Evolutionary conservation across 225 moss, liverwort and hornwort species (phyloP).

Genomic region (Marchantia polymorpha): DNA sequence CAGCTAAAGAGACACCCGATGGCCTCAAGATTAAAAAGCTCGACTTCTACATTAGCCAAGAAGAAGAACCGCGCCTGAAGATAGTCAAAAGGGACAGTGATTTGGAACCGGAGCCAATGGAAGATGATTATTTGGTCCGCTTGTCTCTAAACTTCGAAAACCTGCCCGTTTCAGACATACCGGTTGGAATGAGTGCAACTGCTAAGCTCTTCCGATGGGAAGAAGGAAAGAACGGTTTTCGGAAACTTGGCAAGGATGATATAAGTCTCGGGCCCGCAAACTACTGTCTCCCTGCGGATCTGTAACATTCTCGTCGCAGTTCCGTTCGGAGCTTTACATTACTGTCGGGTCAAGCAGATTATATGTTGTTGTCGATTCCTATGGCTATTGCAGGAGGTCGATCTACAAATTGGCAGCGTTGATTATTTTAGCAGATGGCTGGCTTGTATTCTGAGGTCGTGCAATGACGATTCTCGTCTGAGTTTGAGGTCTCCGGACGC

Average conservation of each 20-base stretch:
- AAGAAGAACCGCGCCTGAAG: slow-evolving; percentile 24
- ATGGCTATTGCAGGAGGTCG: too few species aligned
- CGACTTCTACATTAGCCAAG: slow-evolving; percentile 34
- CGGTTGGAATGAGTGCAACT: slow-evolving; percentile 18
- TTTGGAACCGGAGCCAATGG: slow-evolving; percentile 31
- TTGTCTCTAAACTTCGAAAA: slow-evolving; percentile 20
- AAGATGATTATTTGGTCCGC: slow-evolving; percentile 30
- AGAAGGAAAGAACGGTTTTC: slow-evolving; percentile 20
- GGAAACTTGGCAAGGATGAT: slow-evolving; percentile 8
- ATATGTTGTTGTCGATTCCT: too few species aligned
- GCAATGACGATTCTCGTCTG: too few species aligned
- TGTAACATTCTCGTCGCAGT: neutral
- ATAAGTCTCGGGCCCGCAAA: slow-evolving; percentile 1
- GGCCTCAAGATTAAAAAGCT: slow-evolving; percentile 26
- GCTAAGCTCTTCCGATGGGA: slow-evolving; percentile 33
- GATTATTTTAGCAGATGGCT: too few species aligned
- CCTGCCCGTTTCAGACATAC: slow-evolving; percentile 15
- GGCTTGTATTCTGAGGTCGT: too few species aligned
- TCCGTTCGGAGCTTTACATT: too few species aligned
- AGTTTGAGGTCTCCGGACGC: too few species aligned
- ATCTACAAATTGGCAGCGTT: too few species aligned
- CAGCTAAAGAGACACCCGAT: slow-evolving; percentile 19
- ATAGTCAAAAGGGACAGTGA: slow-evolving; percentile 19
- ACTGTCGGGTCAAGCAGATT: too few species aligned
- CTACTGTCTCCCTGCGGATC: neutral